These are phyloP conservation scores for Anethum foeniculum DNA, from an alignment of 140 eudicot species.

Conservation along the genomic window DNA sequence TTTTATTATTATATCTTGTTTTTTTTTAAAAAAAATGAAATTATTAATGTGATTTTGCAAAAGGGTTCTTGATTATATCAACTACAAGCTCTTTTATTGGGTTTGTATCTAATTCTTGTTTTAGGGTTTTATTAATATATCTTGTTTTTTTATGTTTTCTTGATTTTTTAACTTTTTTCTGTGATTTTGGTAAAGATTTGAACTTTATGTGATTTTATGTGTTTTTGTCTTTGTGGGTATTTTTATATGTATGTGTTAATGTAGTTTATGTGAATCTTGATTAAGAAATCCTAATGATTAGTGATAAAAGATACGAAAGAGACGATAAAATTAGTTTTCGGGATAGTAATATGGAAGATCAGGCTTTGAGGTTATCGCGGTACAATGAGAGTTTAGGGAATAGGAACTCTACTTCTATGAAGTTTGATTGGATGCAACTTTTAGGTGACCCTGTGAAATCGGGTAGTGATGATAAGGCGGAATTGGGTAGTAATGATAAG, in stretches of 20 bases:
- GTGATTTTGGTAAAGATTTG: not conserved
- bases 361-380: not conserved
- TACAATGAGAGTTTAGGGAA: conserved; percentile 10
- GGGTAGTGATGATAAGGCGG: not conserved
- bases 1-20: too few species aligned
- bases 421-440: conserved; percentile 24
- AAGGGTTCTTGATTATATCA: not conserved
- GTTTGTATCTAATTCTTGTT: not conserved
- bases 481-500: not conserved
- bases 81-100: not conserved
- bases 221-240: not conserved
- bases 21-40: too few species aligned
- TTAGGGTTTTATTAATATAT: not conserved
- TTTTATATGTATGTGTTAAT: not conserved
- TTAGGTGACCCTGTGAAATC: conserved; percentile 16
- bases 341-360: not conserved
- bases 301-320: not conserved
- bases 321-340: not conserved
- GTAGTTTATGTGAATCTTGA: not conserved
- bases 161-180: not conserved
- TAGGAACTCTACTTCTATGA: conserved; percentile 17
- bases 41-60: not conserved
- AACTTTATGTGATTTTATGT: not conserved
- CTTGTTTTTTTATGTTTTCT: not conserved
- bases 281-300: not conserved